Base-by-base conservation (phyloP, 495 filamentous ascomycete species). In the Sphaerosporella brunnea region DNA sequence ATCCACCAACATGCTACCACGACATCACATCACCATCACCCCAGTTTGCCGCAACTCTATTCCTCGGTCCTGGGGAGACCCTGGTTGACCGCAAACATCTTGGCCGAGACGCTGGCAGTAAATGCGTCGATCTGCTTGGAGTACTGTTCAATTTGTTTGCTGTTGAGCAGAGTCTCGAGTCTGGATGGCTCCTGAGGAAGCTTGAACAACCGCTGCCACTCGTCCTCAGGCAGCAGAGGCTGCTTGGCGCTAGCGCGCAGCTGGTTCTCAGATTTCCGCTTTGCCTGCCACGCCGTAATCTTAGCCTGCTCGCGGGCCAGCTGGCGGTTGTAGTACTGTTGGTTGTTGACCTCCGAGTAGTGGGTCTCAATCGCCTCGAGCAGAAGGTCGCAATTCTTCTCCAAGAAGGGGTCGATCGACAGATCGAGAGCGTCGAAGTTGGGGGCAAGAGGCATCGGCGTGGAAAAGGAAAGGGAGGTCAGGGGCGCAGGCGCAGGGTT, bases 31-130 rank as follows among this genome's bases (percentile, higher is more conserved):
- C n/a, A n/a, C n/a, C n/a, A n/a, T n/a, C n/a, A n/a, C n/a, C n/a
- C n/a, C n/a, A n/a, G n/a, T n/a, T n/a, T n/a, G n/a, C n/a, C n/a
- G n/a, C n/a, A n/a, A n/a, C n/a, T 32, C 28, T 32, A 32, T 32
- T 32, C 28, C 28, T 59, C 56, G 4, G 53, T 47, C 26, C 55
- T 56, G 10, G 47, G 35, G 2, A 61, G 18, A n/a, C 58, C 58
- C n/a, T 83, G 84, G 69, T 87, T 79, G 39, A 93, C 85, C 18
- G 84, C 90, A 64, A 97, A 96, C 92, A 97, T 95, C 79, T 96
- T 97, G 23, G 83, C 74, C 44, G 79, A 90, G 46, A 90, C 80
- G 41, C 71, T 77, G 24, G 88, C 86, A 36, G 86, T 82, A 62
- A 96, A 97, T n/a, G 81, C 84, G 69, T 97, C 90, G 43, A 96